Base-by-base conservation (phyloP, 2,329 filamentous ascomycete genomes). In the Cercospora sp. region DNA sequence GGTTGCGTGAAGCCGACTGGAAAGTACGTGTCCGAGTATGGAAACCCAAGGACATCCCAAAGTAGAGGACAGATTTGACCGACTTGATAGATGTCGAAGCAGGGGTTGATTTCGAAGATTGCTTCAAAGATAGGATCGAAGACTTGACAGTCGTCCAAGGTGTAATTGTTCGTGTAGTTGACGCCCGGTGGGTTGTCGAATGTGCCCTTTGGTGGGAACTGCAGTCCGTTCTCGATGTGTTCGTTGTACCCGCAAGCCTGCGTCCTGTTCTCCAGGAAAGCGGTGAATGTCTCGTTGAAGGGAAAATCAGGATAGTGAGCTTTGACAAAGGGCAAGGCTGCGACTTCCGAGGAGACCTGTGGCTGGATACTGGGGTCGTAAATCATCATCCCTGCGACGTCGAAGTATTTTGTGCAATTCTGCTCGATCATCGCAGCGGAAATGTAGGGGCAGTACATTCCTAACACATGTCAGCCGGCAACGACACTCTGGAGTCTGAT, bases 181-280 rank as follows among this genome's bases (percentile, higher is more conserved):
- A 63, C 53, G 39, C 42, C 30, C 30, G 55, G 39, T 12, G 67
- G 33, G 51, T 60, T 18, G 63, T 71, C 42, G 74, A 75, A 65
- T 72, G 73, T 28, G 69, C 76, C 16, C 5, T 67, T 65, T 1
- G 80, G 74, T 23, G 80, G 80, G 59, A 77, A 81, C 0, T 67
- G 72, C 26, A 81, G 75, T 67, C 83, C 82, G 28, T 85, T 84
- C 16, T 87, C 78, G 30, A 89, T 74, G 74, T 86, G 81, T 28
- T 73, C 65, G n/a, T 76, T 75, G 72, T 80, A 81, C 64, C 78
- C 77, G 70, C 80, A 82, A 9, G 72, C 66, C 8, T 77, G 74
- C 23, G 80, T 74, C 3, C 72, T 72, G 16, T 76, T 68, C 31
- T 78, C 76, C 42, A 81, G 73, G 10, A 75, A 72, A 7, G 77